These are phyloP conservation scores for Gynostemma pentaphyllum DNA, from an alignment of 306 rosid genomes.

Conservation along the genomic window DNA sequence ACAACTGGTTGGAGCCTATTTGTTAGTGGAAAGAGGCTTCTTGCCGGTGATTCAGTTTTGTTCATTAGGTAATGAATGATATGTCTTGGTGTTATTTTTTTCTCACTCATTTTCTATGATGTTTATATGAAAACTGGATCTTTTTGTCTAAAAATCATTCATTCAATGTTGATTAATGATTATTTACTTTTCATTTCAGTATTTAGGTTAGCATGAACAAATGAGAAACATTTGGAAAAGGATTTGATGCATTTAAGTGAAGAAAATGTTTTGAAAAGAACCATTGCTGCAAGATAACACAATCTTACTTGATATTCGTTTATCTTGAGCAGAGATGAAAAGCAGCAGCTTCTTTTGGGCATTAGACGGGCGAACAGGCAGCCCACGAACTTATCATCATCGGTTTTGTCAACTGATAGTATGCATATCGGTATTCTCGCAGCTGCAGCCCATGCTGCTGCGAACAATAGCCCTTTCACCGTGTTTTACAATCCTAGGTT, in stretches of 20 bases:
- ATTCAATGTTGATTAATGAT: neutral
- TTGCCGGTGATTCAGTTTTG: conserved; percentile 89
- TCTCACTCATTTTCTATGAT: too few relatives aligned
- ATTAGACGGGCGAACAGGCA: conserved; percentile 90
- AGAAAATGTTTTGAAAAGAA: neutral
- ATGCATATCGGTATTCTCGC: conserved; percentile 99
- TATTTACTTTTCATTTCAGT: neutral
- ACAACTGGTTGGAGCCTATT: conserved; percentile 98
- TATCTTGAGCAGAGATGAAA: conserved; percentile 58
- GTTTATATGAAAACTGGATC: neutral
- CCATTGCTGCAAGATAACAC: neutral
- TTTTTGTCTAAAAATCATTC: neutral
- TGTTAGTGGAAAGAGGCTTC: conserved; percentile 84
- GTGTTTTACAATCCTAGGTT: conserved; percentile 93
- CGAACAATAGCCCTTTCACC: conserved; percentile 80
- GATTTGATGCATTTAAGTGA: neutral
- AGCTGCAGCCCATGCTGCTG: conserved; percentile 95
- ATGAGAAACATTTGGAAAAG: neutral
- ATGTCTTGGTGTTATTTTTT: neutral
- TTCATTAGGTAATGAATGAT: conserved; percentile 55
- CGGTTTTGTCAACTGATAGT: conserved; percentile 86
- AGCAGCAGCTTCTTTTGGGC: conserved; percentile 92
- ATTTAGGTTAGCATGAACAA: neutral
- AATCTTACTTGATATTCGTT: neutral
- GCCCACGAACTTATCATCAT: conserved; percentile 70